Percentiles rank a stretch among this genome's conserved stretches.
Evolutionary conservation across 805 yeast species (phyloP).

Genomic region (Suhomyces xylopsoci): DNA sequence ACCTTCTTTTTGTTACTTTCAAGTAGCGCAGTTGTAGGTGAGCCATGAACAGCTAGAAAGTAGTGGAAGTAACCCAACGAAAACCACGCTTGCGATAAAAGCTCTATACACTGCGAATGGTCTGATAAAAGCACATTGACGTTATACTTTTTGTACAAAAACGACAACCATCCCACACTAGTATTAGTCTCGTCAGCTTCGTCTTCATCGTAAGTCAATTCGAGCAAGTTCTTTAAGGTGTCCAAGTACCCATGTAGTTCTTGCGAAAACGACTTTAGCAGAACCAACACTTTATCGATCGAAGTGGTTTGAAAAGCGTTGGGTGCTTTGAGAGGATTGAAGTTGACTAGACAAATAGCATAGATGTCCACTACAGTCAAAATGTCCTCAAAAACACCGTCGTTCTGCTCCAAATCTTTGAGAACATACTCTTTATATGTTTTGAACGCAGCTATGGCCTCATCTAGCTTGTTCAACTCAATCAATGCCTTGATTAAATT

Average conservation of each 20-base stretch:
- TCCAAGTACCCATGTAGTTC: slow-evolving; percentile 24
- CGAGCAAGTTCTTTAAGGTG: slow-evolving; percentile 19
- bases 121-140: slow-evolving; percentile 27
- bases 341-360: slow-evolving; percentile 28
- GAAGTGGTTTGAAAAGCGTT: slow-evolving; percentile 23
- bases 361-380: slow-evolving; percentile 32
- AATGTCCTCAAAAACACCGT: slow-evolving; percentile 29
- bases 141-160: slow-evolving; percentile 35
- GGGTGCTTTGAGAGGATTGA: slow-evolving; percentile 35
- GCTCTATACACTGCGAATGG: slow-evolving; percentile 22
- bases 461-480: slow-evolving; percentile 37
- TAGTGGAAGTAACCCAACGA: slow-evolving; percentile 32
- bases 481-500: slow-evolving; percentile 30
- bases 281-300: slow-evolving; percentile 17
- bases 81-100: slow-evolving; percentile 37
- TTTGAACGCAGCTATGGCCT: slow-evolving; percentile 41
- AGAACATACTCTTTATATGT: slow-evolving; percentile 34
- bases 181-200: slow-evolving; percentile 1
- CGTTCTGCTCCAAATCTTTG: slow-evolving; percentile 30
- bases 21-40: slow-evolving; percentile 20
- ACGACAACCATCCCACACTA: slow-evolving; percentile 20
- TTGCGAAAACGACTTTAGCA: slow-evolving; percentile 15
- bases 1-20: slow-evolving; percentile 14
- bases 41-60: slow-evolving; percentile 25
- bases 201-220: slow-evolving; percentile 27